Base-by-base conservation (phyloP, 2,329 filamentous ascomycete species). In the Ophiocordyceps polyrhachis-furcata region DNA sequence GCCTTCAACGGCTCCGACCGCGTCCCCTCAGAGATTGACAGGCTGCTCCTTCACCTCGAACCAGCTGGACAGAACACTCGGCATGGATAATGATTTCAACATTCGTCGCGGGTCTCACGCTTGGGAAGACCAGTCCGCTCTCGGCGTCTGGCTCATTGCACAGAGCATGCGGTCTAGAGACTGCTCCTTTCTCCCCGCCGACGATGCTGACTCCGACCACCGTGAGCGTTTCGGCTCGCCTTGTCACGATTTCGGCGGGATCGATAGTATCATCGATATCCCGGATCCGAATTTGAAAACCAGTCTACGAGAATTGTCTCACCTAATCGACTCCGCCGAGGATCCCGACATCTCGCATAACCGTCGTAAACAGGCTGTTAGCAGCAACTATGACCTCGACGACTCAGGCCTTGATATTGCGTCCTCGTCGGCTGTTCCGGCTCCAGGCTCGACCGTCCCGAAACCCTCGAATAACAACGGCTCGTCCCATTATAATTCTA, bases 71-170 rank as follows among this genome's bases (percentile, higher is more conserved):
- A 47, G 49, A 37, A 42, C 49, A 9, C 43, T 50, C 43, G 52
- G 49, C 11, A n/a, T 29, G 3, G 51, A 55, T 21, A 55, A 52
- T 31, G 56, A 57, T 15, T 59, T 60, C 43, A 53, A 53, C 23
- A 56, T 54, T 40, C 53, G 53, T 2, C 53, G 52, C 28, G 53
- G 51, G 31, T 58, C 59, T 7, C 56, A 58, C 31, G 53, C 54
- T 1, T 52, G 49, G 45, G 61, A 63, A 35, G 55, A 55, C 13
- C 56, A 60, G 41, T 61, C 61, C n/a, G 52, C 56, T 8, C 52
- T 64, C 43, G 54, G 56, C 6, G 52, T 62, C 20, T 64, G 61
- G 61, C 56, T 64, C n/a, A 58, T 58, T 31, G 54, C 60, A 8
- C 61, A 64, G 45, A 50, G 53, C 8, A 47, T 62, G 19, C 51